A percentile compares a stretch with the other conserved stretches of the same genome.
Conservation (phyloP, 441 rosid genomes). For the Rhodomyrtus psidioides region DNA sequence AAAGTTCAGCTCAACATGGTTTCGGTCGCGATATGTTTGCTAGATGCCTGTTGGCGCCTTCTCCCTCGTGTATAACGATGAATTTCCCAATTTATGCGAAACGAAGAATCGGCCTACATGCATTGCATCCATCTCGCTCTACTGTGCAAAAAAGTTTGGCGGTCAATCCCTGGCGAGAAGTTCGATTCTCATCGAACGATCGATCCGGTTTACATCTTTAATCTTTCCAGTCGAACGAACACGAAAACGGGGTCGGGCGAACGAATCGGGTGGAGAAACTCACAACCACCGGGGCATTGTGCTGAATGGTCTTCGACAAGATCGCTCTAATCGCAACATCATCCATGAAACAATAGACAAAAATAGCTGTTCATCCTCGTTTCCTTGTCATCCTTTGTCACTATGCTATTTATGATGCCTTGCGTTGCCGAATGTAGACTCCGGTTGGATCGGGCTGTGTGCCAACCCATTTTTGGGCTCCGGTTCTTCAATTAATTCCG, state of each 20-base stretch:
- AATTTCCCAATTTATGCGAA: background rate
- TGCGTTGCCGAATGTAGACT: background rate
- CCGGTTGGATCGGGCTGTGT: background rate
- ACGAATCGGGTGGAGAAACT: background rate
- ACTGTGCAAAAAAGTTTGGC: background rate
- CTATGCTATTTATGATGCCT: background rate
- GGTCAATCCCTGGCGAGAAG: background rate
- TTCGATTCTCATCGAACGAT: background rate
- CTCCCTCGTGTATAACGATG: background rate
- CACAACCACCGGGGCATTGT: background rate
- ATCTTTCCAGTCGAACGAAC: background rate
- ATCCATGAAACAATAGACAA: background rate
- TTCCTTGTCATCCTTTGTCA: background rate
- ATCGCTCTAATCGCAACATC: background rate
- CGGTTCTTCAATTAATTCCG: background rate
- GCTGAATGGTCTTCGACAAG: background rate
- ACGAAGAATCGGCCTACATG: background rate
- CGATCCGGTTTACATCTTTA: background rate
- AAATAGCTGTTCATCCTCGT: background rate
- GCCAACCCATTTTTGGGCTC: background rate
- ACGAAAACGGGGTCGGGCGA: background rate
- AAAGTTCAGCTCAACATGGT: background rate
- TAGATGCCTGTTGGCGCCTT: background rate
- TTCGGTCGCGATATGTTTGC: background rate
- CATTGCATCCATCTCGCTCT: background rate